These are phyloP conservation scores for Aureobasidium leucospermi DNA, from an alignment of 2,329 filamentous ascomycete species.

Conservation along the genomic window DNA sequence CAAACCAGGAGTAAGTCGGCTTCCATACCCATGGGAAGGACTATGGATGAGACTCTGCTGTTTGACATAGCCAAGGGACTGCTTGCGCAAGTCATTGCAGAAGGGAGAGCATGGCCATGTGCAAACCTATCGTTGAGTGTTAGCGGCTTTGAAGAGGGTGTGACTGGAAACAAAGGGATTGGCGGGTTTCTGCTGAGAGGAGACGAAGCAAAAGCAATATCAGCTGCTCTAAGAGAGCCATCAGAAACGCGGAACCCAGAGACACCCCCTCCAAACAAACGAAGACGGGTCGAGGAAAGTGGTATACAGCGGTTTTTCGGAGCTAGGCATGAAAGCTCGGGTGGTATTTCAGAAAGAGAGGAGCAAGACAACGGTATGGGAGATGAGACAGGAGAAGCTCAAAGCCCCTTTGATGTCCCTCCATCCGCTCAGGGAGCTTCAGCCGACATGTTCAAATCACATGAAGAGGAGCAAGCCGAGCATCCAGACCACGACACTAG, in stretches of 20 bases:
- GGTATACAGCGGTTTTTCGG: conserved; percentile 32
- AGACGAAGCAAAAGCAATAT: conserved; percentile 46
- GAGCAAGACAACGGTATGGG: background rate
- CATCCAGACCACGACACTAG: conserved; percentile 19
- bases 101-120: conserved; percentile 83
- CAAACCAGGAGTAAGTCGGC: conserved; percentile 69
- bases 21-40: conserved; percentile 68
- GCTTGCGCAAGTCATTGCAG: conserved; percentile 67
- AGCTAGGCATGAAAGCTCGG: conserved; percentile 18
- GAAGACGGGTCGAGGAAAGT: conserved; percentile 25
- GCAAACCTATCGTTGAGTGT: conserved; percentile 83
- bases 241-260: conserved; percentile 20
- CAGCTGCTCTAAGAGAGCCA: conserved; percentile 21
- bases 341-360: conserved; percentile 14
- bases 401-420: conserved; percentile 1
- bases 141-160: conserved; percentile 83
- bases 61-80: conserved; percentile 71
- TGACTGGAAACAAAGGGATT: conserved; percentile 79
- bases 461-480: conserved; percentile 1
- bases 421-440: background rate
- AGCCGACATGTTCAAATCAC: background rate
- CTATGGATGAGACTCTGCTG: conserved; percentile 63
- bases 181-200: conserved; percentile 72
- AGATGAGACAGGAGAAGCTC: background rate
- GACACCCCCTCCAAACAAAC: conserved; percentile 27